These are phyloP conservation scores for Tulasnella calospora DNA, from an alignment of 768 basidiomycete genomes.

Conservation along the genomic window DNA sequence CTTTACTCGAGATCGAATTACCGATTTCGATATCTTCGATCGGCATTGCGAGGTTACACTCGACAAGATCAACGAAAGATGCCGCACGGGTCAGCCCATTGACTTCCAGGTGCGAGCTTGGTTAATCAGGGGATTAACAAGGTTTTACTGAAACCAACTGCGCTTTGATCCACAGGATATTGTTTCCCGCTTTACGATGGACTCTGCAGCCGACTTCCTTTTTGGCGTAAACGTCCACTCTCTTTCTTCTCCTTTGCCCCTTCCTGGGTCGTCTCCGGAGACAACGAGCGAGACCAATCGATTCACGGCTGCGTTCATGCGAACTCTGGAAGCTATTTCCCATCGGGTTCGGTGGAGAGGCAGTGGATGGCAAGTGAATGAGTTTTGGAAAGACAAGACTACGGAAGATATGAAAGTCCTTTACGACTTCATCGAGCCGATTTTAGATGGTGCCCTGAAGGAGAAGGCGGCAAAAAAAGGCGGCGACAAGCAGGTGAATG, in stretches of 20 bases:
- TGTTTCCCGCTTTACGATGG: constrained; percentile 59
- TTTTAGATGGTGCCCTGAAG: constrained; percentile 50
- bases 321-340: background rate
- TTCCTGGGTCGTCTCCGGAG: constrained; percentile 27
- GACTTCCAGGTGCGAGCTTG: constrained; percentile 49
- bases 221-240: constrained; percentile 56
- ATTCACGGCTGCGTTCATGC: constrained; percentile 13
- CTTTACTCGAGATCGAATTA: constrained; percentile 58
- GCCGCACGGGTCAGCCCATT: constrained; percentile 47
- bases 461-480: constrained; percentile 4
- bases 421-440: constrained; percentile 52
- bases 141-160: background rate
- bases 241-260: constrained; percentile 30
- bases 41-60: constrained; percentile 49
- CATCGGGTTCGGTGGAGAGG: constrained; percentile 31
- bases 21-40: constrained; percentile 60
- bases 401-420: constrained; percentile 47
- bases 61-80: constrained; percentile 41
- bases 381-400: constrained; percentile 43
- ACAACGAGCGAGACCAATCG: background rate
- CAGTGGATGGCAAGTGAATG: constrained; percentile 42
- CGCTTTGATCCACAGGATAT: constrained; percentile 39
- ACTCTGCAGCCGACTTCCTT: constrained; percentile 62
- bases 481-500: constrained; percentile 37
- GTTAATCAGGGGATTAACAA: background rate